Conservation (phyloP, 208 protist genomes). For the Phytomonas francai region DNA sequence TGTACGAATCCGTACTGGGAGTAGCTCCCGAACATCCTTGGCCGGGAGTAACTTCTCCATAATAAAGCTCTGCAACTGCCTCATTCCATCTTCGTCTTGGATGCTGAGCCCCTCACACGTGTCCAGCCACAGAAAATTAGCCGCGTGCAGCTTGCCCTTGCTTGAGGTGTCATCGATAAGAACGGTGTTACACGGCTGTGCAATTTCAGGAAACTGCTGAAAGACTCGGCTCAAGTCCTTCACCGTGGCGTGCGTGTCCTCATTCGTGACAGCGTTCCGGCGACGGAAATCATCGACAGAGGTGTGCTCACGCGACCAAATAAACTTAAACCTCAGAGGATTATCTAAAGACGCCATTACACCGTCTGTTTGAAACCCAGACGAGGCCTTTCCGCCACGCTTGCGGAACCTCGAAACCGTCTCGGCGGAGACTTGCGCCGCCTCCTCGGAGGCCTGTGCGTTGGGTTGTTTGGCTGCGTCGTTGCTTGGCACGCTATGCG, state of each 20-base stretch:
- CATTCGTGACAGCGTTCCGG: constrained; percentile 27
- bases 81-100: constrained; percentile 35
- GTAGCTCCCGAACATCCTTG: constrained; percentile 70
- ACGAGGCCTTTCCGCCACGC: background rate
- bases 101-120: constrained; percentile 48
- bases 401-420: background rate
- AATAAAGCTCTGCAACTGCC: constrained; percentile 55
- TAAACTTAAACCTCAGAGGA: constrained; percentile 62
- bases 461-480: background rate
- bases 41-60: constrained; percentile 42
- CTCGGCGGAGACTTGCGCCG: background rate
- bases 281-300: constrained; percentile 69
- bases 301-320: constrained; percentile 85
- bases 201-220: constrained; percentile 45
- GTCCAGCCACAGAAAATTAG: constrained; percentile 82
- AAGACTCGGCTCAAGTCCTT: constrained; percentile 71
- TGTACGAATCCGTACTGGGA: constrained; percentile 57
- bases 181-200: constrained; percentile 62
- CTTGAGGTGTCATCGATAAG: constrained; percentile 86
- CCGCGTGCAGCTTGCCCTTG: constrained; percentile 68
- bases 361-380: background rate
- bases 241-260: constrained; percentile 78
- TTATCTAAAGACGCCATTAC: background rate
- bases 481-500: background rate
- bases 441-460: constrained; percentile 5